phyloP scores from a whole-genome alignment of 768 basidiomycete genomes.

The Mycena chlorophos region DNA sequence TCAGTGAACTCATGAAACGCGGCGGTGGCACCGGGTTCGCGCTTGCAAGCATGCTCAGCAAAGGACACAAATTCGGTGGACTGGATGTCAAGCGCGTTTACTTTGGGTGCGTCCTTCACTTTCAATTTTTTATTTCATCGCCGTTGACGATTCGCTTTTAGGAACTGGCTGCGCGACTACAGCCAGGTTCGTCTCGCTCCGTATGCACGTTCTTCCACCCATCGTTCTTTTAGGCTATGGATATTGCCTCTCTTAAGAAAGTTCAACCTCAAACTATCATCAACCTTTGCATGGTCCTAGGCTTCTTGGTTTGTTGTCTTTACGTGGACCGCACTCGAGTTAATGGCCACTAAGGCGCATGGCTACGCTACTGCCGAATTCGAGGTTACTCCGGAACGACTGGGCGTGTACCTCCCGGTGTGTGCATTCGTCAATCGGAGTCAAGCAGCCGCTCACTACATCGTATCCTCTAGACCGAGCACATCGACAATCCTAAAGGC shows the following conservation, averaged over 20 bases:
- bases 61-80: constrained; percentile 69
- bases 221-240: constrained; percentile 59
- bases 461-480: constrained; percentile 56
- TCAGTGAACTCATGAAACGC: constrained; percentile 61
- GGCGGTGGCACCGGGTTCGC: constrained; percentile 57
- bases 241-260: constrained; percentile 78
- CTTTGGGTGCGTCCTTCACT: constrained; percentile 57
- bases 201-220: neutral
- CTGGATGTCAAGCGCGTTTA: constrained; percentile 85
- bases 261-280: constrained; percentile 78
- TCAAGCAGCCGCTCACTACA: neutral
- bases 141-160: constrained; percentile 25
- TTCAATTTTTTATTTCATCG: neutral
- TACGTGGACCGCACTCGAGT: neutral
- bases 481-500: constrained; percentile 92
- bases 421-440: constrained; percentile 25
- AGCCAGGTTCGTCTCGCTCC: constrained; percentile 51
- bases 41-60: constrained; percentile 56
- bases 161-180: constrained; percentile 90
- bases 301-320: constrained; percentile 66
- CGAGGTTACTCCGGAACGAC: constrained; percentile 79
- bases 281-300: constrained; percentile 86
- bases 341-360: constrained; percentile 51
- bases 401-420: constrained; percentile 84
- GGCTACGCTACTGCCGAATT: constrained; percentile 84